Percentiles rank a stretch among this genome's conserved stretches.
phyloP scores from a whole-genome alignment of 768 basidiomycete genomes.

The Exsudoporus frostii region DNA sequence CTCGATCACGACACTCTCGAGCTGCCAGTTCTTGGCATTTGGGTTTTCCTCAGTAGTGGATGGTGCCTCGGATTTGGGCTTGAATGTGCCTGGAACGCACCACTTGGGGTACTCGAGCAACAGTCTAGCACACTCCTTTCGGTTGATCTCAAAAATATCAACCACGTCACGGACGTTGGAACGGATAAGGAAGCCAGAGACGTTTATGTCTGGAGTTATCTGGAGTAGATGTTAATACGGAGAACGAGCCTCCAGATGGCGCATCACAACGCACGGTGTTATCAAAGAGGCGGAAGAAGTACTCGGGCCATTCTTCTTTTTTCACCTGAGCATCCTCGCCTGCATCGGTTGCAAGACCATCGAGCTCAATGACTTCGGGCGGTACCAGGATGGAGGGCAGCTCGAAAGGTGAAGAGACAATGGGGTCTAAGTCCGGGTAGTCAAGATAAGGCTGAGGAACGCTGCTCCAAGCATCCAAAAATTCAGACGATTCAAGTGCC shows the following conservation, averaged over 20 bases:
- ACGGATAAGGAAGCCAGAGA: slow-evolving; percentile 77
- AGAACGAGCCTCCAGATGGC: not conserved
- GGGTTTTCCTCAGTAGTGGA: slow-evolving; percentile 43
- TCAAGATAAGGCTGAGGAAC: slow-evolving; percentile 65
- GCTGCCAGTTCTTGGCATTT: slow-evolving; percentile 72
- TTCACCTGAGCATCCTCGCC: slow-evolving; percentile 71
- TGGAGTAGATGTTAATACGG: slow-evolving; percentile 28
- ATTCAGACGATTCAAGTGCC: slow-evolving; percentile 57
- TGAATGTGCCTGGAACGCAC: slow-evolving; percentile 81
- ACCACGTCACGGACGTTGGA: slow-evolving; percentile 72
- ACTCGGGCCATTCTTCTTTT: slow-evolving; percentile 82
- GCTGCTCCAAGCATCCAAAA: slow-evolving; percentile 51
- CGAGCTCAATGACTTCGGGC: slow-evolving; percentile 82
- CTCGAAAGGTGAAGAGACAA: slow-evolving; percentile 49
- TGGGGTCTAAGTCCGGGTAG: slow-evolving; percentile 41
- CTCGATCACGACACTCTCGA: slow-evolving; percentile 88
- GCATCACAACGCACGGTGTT: slow-evolving; percentile 39
- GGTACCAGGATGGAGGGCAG: slow-evolving; percentile 82
- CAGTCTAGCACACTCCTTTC: slow-evolving; percentile 89
- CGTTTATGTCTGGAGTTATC: slow-evolving; percentile 74
- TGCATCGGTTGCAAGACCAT: slow-evolving; percentile 62
- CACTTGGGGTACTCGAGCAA: slow-evolving; percentile 86
- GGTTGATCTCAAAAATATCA: slow-evolving; percentile 91
- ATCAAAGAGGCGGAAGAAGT: slow-evolving; percentile 65
- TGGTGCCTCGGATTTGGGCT: slow-evolving; percentile 64